Conservation (phyloP, 164 flowering plant species). For the Macadamia integrifolia region DNA sequence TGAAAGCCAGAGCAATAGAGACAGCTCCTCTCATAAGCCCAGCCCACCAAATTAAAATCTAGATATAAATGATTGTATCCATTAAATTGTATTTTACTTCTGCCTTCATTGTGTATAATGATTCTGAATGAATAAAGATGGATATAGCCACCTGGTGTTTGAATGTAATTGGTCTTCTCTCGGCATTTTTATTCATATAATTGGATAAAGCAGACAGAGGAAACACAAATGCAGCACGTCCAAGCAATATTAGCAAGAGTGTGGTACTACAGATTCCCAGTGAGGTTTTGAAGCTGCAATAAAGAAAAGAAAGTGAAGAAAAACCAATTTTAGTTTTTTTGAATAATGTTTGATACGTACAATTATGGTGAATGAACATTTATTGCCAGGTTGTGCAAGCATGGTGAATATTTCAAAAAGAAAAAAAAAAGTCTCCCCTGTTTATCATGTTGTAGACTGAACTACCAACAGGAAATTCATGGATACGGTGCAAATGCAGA, state of each 20-base stretch:
- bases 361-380: too few species aligned
- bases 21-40: slow-evolving; percentile 97
- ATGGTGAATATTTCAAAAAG: too few species aligned
- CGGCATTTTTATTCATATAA: slow-evolving; percentile 33
- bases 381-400: too few species aligned
- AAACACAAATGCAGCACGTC: slow-evolving; percentile 91
- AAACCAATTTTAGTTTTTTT: not conserved
- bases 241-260: slow-evolving; percentile 47
- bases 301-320: not conserved
- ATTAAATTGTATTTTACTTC: not conserved
- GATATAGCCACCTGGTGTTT: slow-evolving; percentile 54
- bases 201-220: slow-evolving; percentile 71
- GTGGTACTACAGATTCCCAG: slow-evolving; percentile 36
- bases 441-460: too few species aligned
- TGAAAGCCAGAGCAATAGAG: slow-evolving; percentile 87
- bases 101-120: not conserved
- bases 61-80: not conserved
- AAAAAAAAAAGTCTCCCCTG: too few species aligned
- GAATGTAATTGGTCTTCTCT: slow-evolving; percentile 35
- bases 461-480: too few species aligned
- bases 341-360: too few species aligned
- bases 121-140: not conserved
- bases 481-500: too few species aligned
- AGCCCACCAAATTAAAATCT: slow-evolving; percentile 94
- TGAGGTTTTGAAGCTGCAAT: slow-evolving; percentile 45